phyloP scores from a whole-genome alignment of 805 yeast species.

The Kurtzmaniella cleridarum region DNA sequence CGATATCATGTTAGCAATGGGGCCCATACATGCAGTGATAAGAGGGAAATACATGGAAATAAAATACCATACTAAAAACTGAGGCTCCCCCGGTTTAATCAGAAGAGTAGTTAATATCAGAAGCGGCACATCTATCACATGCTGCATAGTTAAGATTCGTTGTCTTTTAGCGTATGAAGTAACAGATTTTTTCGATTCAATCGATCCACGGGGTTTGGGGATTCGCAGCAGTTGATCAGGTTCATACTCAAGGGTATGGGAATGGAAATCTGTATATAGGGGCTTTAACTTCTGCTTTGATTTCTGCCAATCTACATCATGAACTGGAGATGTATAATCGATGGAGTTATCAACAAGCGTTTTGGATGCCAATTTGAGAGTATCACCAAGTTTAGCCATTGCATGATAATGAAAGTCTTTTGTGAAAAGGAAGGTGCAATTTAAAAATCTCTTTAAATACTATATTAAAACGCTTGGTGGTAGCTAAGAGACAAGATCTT shows the following conservation, averaged over 20 bases:
- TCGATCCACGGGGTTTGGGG: too few relatives aligned
- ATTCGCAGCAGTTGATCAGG: too few relatives aligned
- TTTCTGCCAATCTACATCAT: slow-evolving; percentile 1
- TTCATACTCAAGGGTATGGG: too few relatives aligned
- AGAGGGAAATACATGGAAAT: slow-evolving; percentile 70
- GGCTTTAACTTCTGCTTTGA: slow-evolving; percentile 2
- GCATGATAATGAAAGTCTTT: too few relatives aligned
- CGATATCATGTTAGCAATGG: slow-evolving; percentile 69
- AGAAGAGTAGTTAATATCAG: slow-evolving; percentile 22
- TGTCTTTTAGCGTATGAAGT: neutral
- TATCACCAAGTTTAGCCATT: too few relatives aligned
- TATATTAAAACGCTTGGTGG: too few relatives aligned
- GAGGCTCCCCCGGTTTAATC: slow-evolving; percentile 32
- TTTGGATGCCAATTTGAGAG: too few relatives aligned
- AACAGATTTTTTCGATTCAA: too few relatives aligned
- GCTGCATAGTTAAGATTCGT: slow-evolving; percentile 15
- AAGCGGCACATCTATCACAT: slow-evolving; percentile 28
- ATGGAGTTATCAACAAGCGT: neutral
- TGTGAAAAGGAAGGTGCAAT: too few relatives aligned
- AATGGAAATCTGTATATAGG: neutral
- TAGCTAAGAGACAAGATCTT: too few relatives aligned
- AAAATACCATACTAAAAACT: slow-evolving; percentile 53
- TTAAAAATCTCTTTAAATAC: too few relatives aligned
- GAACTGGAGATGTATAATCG: slow-evolving; percentile 1
- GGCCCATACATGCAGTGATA: slow-evolving; percentile 73